A percentile compares a stretch with the other conserved stretches of the same genome.
phyloP scores from a whole-genome alignment of 2,329 filamentous ascomycete genomes.

The Graphilbum ipis-grandicollis region DNA sequence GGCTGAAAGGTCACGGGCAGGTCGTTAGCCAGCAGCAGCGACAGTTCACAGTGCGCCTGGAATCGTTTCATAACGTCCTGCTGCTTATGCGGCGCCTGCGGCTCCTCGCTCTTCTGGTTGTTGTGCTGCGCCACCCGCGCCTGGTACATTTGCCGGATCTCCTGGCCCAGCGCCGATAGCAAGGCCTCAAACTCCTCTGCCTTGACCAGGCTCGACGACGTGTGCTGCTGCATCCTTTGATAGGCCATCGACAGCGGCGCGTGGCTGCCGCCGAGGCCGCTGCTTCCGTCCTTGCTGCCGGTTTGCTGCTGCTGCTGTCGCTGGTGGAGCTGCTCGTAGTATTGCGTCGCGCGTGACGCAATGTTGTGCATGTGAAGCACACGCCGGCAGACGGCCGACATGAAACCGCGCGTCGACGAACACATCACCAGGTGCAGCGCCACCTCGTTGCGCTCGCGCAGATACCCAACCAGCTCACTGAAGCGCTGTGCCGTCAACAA shows the following conservation, averaged over 20 bases:
- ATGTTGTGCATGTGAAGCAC: constrained; percentile 38
- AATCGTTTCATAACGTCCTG: constrained; percentile 18
- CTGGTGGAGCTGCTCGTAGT: constrained; percentile 24
- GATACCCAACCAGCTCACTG: constrained; percentile 29
- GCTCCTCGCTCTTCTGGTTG: background rate
- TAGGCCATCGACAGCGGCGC: constrained; percentile 37
- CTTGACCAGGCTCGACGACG: constrained; percentile 34
- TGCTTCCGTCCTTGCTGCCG: constrained; percentile 13
- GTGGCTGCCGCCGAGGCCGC: constrained; percentile 20
- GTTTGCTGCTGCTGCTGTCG: constrained; percentile 15
- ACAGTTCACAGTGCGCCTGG: constrained; percentile 31
- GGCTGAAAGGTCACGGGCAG: constrained; percentile 29
- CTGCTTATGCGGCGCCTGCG: background rate
- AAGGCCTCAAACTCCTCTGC: constrained; percentile 46
- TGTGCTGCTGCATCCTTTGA: constrained; percentile 32
- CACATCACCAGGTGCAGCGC: constrained; percentile 50
- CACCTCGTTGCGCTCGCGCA: constrained; percentile 37
- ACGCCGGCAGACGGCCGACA: constrained; percentile 50
- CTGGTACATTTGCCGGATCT: constrained; percentile 34
- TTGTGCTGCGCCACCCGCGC: constrained; percentile 11
- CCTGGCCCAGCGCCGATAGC: constrained; percentile 27
- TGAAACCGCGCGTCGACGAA: constrained; percentile 55
- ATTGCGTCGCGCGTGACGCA: constrained; percentile 29
- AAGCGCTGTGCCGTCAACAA: constrained; percentile 27
- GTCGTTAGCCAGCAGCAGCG: constrained; percentile 30